Evolutionary conservation across 2,329 filamentous ascomycete species (phyloP).

Genomic region (Diplodia mutila): DNA sequence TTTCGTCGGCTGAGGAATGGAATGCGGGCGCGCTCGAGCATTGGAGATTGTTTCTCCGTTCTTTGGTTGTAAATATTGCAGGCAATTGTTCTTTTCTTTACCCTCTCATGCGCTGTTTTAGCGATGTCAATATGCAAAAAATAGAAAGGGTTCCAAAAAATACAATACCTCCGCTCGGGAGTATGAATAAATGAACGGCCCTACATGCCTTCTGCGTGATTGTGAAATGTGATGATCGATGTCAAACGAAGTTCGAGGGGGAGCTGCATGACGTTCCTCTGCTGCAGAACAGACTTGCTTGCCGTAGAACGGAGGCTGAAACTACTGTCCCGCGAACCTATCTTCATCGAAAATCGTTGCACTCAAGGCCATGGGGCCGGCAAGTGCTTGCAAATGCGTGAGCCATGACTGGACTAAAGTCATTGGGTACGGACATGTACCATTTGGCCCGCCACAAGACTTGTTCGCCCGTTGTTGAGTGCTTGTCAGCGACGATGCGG

Average conservation of each 20-base stretch:
- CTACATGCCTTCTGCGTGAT: neutral
- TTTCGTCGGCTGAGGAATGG: neutral
- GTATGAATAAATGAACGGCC: neutral
- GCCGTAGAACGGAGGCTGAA: too few relatives aligned
- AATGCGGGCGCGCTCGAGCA: neutral
- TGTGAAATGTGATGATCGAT: neutral
- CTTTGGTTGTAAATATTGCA: neutral
- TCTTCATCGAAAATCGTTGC: too few relatives aligned
- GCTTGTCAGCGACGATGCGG: neutral
- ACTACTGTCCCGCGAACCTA: too few relatives aligned
- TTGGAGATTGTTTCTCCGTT: neutral
- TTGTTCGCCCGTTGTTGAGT: neutral
- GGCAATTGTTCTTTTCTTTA: neutral
- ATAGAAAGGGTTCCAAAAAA: neutral
- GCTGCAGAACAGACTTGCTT: too few relatives aligned
- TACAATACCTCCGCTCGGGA: neutral
- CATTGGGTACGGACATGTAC: too few relatives aligned
- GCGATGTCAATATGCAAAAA: neutral
- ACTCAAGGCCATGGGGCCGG: too few relatives aligned
- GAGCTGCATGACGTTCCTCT: neutral
- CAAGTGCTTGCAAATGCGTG: too few relatives aligned
- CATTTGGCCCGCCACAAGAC: neutral
- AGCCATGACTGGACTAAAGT: too few relatives aligned
- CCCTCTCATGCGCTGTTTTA: neutral
- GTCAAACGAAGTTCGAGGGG: neutral